A percentile compares a stretch with the other conserved stretches of the same genome.
phyloP scores from a whole-genome alignment of 2,329 filamentous ascomycete species.

The Trichoderma sp. region DNA sequence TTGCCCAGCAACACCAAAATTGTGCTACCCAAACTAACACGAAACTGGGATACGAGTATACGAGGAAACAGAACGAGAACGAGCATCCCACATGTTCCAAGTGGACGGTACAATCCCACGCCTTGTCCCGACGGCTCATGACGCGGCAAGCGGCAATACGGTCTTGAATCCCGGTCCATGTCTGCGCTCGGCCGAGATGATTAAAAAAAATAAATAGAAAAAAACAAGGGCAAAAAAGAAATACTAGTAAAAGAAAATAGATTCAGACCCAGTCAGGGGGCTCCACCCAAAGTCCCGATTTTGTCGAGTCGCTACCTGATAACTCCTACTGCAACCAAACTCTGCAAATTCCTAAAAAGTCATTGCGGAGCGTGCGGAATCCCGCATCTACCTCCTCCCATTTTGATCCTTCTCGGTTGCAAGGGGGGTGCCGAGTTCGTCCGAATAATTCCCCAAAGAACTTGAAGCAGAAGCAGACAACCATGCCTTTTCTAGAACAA shows the following conservation, averaged over 20 bases:
- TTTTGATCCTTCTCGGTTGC: background rate
- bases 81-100: background rate
- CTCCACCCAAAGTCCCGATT: background rate
- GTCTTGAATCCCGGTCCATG: background rate
- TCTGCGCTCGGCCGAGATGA: slow-evolving; percentile 1
- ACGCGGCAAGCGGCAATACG: background rate
- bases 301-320: slow-evolving; percentile 2
- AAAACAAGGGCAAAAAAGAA: background rate
- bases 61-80: background rate
- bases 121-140: background rate
- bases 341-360: background rate
- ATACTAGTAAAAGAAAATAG: background rate
- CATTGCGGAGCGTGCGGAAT: background rate
- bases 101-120: background rate
- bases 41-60: background rate
- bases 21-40: background rate
- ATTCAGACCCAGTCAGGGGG: background rate
- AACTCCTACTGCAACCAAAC: background rate
- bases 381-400: background rate
- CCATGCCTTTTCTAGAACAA: background rate
- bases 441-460: background rate
- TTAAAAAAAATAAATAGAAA: background rate
- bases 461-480: background rate
- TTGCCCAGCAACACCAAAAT: background rate
- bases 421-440: background rate